Evolutionary conservation across 148 eudicot genomes (phyloP).

Genomic region (Rhododendron henanense): DNA sequence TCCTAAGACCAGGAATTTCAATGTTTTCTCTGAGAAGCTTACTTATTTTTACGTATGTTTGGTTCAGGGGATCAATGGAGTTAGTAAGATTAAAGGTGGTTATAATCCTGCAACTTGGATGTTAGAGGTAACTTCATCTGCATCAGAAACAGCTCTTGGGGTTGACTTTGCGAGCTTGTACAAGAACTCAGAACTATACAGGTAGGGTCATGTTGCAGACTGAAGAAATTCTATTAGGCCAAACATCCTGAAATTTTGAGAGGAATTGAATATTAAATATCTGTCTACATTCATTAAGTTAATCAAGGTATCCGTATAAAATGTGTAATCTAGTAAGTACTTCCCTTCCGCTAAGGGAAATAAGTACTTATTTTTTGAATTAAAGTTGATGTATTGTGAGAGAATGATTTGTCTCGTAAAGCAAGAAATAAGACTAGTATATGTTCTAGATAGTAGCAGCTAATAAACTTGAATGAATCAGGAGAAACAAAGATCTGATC

Average conservation of each 20-base stretch:
- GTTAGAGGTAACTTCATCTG: constrained; percentile 47
- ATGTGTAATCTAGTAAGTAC: too few relatives aligned
- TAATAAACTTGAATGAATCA: constrained; percentile 8
- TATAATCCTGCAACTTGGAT: constrained; percentile 76
- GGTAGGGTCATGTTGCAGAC: constrained; percentile 12
- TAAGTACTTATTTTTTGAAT: too few relatives aligned
- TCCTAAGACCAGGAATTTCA: neutral
- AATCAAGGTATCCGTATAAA: too few relatives aligned
- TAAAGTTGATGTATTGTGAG: too few relatives aligned
- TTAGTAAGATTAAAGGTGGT: constrained; percentile 44
- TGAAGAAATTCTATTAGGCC: neutral
- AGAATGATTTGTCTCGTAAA: too few relatives aligned
- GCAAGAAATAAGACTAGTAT: too few relatives aligned
- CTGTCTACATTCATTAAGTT: too few relatives aligned
- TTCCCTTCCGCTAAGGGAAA: too few relatives aligned
- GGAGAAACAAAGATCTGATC: constrained; percentile 54
- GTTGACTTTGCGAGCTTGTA: constrained; percentile 39
- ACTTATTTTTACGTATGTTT: neutral
- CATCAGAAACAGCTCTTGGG: constrained; percentile 38
- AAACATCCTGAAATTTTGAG: neutral
- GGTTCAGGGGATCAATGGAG: constrained; percentile 36
- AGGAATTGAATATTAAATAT: neutral
- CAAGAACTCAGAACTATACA: constrained; percentile 42
- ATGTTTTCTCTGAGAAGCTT: neutral
- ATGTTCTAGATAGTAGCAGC: neutral